phyloP scores from a whole-genome alignment of 106 monocot species.

The Cymbidium sinense region DNA sequence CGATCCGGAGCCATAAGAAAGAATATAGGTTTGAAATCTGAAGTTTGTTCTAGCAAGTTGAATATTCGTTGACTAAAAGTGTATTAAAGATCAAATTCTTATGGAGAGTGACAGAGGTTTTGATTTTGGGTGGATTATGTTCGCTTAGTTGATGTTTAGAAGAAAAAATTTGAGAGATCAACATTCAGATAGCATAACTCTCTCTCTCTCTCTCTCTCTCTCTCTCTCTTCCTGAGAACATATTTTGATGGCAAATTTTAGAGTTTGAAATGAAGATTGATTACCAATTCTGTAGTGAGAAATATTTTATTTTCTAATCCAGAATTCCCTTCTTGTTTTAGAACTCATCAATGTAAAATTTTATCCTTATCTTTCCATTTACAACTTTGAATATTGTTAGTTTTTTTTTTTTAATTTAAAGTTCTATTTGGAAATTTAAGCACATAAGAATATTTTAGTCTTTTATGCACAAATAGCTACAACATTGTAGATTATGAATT shows the following conservation, averaged over 20 bases:
- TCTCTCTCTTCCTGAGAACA: background rate
- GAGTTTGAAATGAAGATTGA: too few relatives aligned
- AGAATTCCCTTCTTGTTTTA: background rate
- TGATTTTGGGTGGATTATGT: background rate
- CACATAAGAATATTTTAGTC: too few relatives aligned
- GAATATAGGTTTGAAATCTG: background rate
- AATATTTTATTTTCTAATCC: background rate
- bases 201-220: too few relatives aligned
- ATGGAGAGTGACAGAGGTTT: background rate
- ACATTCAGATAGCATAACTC: background rate
- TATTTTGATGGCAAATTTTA: too few relatives aligned
- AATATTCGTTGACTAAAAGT: background rate
- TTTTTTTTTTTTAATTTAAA: too few relatives aligned
- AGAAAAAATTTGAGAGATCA: too few relatives aligned
- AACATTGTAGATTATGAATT: too few relatives aligned
- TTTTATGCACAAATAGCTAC: too few relatives aligned
- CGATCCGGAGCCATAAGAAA: background rate
- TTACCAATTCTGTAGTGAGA: too few relatives aligned
- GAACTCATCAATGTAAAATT: background rate
- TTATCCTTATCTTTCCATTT: background rate
- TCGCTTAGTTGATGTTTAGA: background rate
- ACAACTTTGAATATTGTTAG: too few relatives aligned
- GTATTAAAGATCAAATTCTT: background rate
- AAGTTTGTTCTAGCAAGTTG: background rate
- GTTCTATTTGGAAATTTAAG: too few relatives aligned